A percentile compares a stretch with the other conserved stretches of the same genome.
Conservation (phyloP, 2,329 filamentous ascomycete species). For the Aureobasidium sp. region DNA sequence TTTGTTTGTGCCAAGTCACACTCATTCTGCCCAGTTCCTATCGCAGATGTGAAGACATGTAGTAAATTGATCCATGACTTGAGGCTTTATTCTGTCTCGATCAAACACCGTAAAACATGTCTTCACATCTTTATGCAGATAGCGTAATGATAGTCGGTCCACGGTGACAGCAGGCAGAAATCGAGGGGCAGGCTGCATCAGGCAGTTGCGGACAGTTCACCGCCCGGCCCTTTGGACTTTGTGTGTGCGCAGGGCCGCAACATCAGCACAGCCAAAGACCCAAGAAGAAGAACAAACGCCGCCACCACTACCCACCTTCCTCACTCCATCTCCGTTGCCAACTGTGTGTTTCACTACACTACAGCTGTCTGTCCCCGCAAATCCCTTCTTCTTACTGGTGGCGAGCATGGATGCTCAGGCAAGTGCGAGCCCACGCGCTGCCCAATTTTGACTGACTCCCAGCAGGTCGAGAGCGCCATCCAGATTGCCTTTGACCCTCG, state of each 20-base stretch:
- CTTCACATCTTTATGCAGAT: not conserved
- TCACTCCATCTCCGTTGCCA: not conserved
- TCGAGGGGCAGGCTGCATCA: not conserved
- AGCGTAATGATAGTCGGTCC: too few species aligned
- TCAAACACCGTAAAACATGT: too few species aligned
- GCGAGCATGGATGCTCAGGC: constrained; percentile 19
- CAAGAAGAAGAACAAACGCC: constrained; percentile 7
- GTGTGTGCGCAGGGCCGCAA: not conserved
- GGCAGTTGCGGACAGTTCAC: not conserved
- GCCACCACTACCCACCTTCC: not conserved
- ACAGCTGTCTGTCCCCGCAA: not conserved
- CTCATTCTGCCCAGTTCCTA: not conserved
- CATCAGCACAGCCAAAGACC: constrained; percentile 2
- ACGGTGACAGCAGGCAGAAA: not conserved
- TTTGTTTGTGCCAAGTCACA: not conserved
- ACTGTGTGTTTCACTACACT: constrained; percentile 6
- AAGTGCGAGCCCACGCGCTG: not conserved
- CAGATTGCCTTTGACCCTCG: constrained; percentile 82
- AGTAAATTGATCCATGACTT: not conserved
- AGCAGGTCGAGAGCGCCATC: constrained; percentile 86
- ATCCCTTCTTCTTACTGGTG: not conserved
- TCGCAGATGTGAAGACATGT: not conserved
- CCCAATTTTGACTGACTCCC: not conserved
- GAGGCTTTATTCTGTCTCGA: not conserved
- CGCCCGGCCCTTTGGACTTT: not conserved